These are phyloP conservation scores for Candida dubliniensis DNA, from an alignment of 1,139 yeast species.

Conservation along the genomic window DNA sequence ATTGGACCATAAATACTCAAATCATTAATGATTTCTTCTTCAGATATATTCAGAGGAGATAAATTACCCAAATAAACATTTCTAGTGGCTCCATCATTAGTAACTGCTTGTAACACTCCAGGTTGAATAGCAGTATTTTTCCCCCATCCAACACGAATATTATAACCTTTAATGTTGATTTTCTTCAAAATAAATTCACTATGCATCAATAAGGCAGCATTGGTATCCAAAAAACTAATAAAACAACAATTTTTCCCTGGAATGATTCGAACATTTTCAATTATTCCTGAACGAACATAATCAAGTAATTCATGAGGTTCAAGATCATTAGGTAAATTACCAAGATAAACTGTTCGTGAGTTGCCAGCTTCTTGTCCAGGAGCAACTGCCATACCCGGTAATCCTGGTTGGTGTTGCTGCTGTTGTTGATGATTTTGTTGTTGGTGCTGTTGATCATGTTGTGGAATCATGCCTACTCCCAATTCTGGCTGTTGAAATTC, in stretches of 20 bases:
- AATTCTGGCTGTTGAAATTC: too few relatives aligned
- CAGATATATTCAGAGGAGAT: conserved; percentile 43
- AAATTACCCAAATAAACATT: conserved; percentile 83
- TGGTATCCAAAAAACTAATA: conserved; percentile 61
- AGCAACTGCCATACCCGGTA: neutral
- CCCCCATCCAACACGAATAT: conserved; percentile 70
- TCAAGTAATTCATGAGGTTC: conserved; percentile 81
- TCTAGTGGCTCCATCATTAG: conserved; percentile 87
- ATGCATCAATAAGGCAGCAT: conserved; percentile 59
- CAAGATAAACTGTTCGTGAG: conserved; percentile 79
- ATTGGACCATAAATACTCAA: conserved; percentile 53
- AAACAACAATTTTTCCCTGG: conserved; percentile 62
- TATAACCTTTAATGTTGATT: conserved; percentile 55
- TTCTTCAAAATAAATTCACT: conserved; percentile 61
- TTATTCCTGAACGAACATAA: conserved; percentile 87
- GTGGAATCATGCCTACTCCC: neutral
- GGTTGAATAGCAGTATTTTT: conserved; percentile 65
- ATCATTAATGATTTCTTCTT: conserved; percentile 53
- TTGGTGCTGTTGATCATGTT: conserved; percentile 3
- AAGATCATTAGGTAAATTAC: conserved; percentile 82
- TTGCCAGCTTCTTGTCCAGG: conserved; percentile 3
- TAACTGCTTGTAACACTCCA: conserved; percentile 69
- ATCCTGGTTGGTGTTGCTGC: neutral
- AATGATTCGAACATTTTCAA: conserved; percentile 67
- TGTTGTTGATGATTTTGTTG: conserved; percentile 5